These are phyloP conservation scores for Ballota nigra DNA, from an alignment of 257 asterid species.

Conservation along the genomic window DNA sequence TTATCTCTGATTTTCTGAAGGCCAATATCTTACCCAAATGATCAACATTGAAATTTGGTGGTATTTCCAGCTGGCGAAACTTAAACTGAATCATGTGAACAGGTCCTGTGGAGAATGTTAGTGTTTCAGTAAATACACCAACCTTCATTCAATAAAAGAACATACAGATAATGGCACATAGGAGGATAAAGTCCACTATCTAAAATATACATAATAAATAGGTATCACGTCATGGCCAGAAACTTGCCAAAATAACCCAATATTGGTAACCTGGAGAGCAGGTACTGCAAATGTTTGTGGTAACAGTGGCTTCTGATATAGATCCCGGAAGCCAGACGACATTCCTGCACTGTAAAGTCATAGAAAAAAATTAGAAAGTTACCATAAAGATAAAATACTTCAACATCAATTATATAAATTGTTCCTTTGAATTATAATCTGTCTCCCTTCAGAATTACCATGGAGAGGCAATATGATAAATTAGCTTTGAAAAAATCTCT, in stretches of 20 bases:
- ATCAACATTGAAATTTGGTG: conserved; percentile 70
- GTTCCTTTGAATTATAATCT: background rate
- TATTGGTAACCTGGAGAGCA: conserved; percentile 77
- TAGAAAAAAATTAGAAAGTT: conserved; percentile 16
- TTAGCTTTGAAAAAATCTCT: background rate
- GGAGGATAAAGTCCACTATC: conserved; percentile 13
- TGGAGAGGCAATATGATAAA: background rate
- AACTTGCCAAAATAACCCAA: background rate
- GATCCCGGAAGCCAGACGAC: conserved; percentile 98
- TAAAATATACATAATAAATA: conserved; percentile 3
- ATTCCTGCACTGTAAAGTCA: conserved; percentile 73
- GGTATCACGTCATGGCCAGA: background rate
- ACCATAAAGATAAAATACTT: conserved; percentile 8
- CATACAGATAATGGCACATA: background rate
- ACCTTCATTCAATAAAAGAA: conserved; percentile 17
- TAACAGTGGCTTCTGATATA: conserved; percentile 70
- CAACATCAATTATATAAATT: conserved; percentile 13
- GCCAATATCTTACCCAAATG: conserved; percentile 68
- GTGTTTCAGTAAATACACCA: conserved; percentile 20
- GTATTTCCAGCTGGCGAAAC: conserved; percentile 93
- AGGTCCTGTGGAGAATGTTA: conserved; percentile 55
- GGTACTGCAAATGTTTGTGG: conserved; percentile 58
- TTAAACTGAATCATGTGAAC: conserved; percentile 80
- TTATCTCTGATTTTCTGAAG: conserved; percentile 11
- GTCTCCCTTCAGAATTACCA: background rate